Conservation (phyloP, 73 alveolate genomes). For the Loxodes magnus region DNA sequence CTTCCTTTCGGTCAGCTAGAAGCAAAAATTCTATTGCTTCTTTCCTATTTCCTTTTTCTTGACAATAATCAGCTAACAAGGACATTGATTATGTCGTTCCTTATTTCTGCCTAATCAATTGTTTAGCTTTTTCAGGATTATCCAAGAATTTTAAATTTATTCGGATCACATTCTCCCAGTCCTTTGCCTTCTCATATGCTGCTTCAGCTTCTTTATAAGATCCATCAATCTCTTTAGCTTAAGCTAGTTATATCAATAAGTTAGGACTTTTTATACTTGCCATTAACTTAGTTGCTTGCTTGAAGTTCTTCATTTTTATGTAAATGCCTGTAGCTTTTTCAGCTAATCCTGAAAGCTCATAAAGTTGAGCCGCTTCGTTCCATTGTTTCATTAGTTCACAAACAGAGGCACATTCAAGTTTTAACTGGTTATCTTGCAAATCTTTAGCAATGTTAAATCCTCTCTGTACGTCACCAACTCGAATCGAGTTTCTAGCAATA, state of each 20-base stretch:
- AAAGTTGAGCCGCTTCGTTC: constrained; percentile 96
- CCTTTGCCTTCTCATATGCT: constrained; percentile 91
- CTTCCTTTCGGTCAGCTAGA: constrained; percentile 89
- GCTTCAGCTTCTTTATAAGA: constrained; percentile 89
- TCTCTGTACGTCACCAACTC: constrained; percentile 89
- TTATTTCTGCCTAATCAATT: constrained; percentile 71
- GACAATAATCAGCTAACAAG: constrained; percentile 88
- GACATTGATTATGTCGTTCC: constrained; percentile 79
- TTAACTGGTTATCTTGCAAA: constrained; percentile 69
- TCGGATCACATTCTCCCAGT: constrained; percentile 91
- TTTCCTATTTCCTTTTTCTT: constrained; percentile 75
- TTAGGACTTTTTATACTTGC: constrained; percentile 63
- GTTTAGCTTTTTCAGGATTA: constrained; percentile 90
- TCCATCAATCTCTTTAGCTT: constrained; percentile 95
- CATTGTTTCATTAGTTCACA: constrained; percentile 69
- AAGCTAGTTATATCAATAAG: constrained; percentile 89
- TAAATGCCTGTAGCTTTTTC: constrained; percentile 97
- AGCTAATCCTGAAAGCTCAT: constrained; percentile 75
- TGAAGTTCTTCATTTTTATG: constrained; percentile 72
- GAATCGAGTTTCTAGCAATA: constrained; percentile 94
- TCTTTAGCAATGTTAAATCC: constrained; percentile 94
- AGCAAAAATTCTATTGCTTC: constrained; percentile 91
- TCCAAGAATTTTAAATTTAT: constrained; percentile 77
- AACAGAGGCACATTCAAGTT: constrained; percentile 79
- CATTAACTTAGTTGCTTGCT: constrained; percentile 69